phyloP scores from a whole-genome alignment of 768 basidiomycete species.

The Dioszegia hungarica region DNA sequence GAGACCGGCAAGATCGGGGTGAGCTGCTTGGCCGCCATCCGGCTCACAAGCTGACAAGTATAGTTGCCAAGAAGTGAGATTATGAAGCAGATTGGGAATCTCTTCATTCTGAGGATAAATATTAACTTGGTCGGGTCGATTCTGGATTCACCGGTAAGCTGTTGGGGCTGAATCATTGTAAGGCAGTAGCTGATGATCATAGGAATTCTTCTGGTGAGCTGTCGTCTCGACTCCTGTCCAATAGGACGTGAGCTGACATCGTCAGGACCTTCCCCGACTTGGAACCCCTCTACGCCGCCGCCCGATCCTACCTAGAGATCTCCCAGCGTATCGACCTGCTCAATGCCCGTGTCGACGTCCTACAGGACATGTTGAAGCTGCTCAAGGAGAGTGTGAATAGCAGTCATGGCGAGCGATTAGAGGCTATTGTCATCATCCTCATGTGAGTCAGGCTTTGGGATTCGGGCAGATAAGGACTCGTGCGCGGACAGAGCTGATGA shows the following conservation, averaged over 20 bases:
- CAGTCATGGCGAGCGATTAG: slow-evolving; percentile 81
- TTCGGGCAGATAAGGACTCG: slow-evolving; percentile 58
- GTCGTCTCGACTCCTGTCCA: slow-evolving; percentile 32
- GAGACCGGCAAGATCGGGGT: slow-evolving; percentile 88
- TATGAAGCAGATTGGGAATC: slow-evolving; percentile 93
- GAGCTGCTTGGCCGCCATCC: slow-evolving; percentile 34
- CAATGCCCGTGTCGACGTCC: slow-evolving; percentile 88
- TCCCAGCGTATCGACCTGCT: slow-evolving; percentile 87
- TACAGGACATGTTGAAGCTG: slow-evolving; percentile 94
- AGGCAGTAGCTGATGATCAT: slow-evolving; percentile 40
- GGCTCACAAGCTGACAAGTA: not conserved
- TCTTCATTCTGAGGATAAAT: slow-evolving; percentile 88
- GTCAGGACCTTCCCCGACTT: slow-evolving; percentile 86
- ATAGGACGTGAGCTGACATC: slow-evolving; percentile 7
- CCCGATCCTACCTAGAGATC: slow-evolving; percentile 88
- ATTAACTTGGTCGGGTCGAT: slow-evolving; percentile 95
- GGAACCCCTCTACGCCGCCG: slow-evolving; percentile 89
- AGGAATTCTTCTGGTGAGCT: slow-evolving; percentile 82
- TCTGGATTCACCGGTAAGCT: slow-evolving; percentile 79
- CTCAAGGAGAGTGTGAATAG: slow-evolving; percentile 91
- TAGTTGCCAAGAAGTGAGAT: slow-evolving; percentile 64
- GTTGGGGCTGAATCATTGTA: slow-evolving; percentile 18
- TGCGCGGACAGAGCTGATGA: no score
- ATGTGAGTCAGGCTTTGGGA: slow-evolving; percentile 62
- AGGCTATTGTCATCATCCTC: slow-evolving; percentile 85